phyloP scores from a whole-genome alignment of 2,329 filamentous ascomycete genomes.

The Arthroderma uncinatum region DNA sequence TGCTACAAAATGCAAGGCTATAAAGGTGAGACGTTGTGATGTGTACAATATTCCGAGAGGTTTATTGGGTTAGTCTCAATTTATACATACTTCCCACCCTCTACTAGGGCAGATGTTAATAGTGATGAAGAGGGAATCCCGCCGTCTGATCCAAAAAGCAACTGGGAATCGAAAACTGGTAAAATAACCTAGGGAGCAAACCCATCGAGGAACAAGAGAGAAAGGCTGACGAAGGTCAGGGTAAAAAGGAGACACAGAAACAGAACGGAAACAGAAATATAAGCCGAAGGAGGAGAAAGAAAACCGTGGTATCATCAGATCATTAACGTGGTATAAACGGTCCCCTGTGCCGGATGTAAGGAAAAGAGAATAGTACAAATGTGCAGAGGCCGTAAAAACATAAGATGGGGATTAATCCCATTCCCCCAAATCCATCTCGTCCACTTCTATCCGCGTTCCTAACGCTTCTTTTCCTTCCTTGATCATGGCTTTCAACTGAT shows the following conservation, averaged over 20 bases:
- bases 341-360: not conserved
- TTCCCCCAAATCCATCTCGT: slow-evolving; percentile 29
- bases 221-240: too few species aligned
- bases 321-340: not conserved
- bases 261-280: not conserved
- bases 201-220: too few species aligned
- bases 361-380: not conserved
- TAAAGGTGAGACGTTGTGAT: too few species aligned
- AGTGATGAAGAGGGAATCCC: not conserved
- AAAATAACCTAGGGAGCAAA: too few species aligned
- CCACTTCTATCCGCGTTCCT: slow-evolving; percentile 58
- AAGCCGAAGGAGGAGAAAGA: not conserved
- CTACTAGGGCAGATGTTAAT: not conserved
- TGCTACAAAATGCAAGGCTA: too few species aligned
- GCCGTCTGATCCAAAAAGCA: not conserved
- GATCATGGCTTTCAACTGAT: slow-evolving; percentile 74
- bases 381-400: not conserved
- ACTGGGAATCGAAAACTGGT: not conserved
- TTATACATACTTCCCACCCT: not conserved
- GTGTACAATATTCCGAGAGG: not conserved
- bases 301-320: slow-evolving; percentile 4
- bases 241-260: not conserved
- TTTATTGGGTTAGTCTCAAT: not conserved
- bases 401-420: slow-evolving; percentile 17
- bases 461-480: slow-evolving; percentile 77